These are phyloP conservation scores for Globisporangium paroecandrum DNA, from an alignment of 352 stramenopile species.

Conservation along the genomic window DNA sequence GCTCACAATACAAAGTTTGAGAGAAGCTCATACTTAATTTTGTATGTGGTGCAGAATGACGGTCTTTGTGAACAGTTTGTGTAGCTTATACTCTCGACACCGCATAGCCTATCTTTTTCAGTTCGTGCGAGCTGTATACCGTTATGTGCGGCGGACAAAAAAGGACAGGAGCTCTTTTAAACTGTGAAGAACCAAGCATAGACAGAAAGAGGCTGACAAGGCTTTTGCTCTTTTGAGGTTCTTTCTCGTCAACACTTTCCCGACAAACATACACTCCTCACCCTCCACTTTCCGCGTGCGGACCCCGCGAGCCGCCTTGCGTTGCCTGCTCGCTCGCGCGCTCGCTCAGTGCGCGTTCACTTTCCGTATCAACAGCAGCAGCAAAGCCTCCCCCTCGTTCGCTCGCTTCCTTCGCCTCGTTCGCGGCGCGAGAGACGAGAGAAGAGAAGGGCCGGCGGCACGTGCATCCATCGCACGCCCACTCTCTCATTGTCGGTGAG, in stretches of 20 bases:
- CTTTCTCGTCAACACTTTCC: background rate
- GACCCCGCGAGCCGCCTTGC: background rate
- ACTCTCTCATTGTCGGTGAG: background rate
- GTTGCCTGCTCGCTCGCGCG: background rate
- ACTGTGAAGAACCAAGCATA: no score
- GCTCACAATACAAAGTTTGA: no score
- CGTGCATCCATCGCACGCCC: background rate
- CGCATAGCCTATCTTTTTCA: no score
- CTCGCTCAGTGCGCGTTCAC: background rate
- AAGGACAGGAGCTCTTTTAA: no score
- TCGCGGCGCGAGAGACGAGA: background rate
- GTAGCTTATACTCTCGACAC: no score
- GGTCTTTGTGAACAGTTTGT: no score
- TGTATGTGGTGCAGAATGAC: no score
- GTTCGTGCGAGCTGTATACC: no score
- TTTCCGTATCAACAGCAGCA: constrained; percentile 8
- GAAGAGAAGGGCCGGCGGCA: background rate
- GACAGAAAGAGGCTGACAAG: no score
- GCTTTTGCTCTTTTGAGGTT: background rate
- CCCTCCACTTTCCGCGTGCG: background rate
- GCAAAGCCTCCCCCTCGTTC: constrained; percentile 3
- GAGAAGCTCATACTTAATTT: no score
- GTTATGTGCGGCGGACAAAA: no score
- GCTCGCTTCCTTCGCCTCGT: background rate
- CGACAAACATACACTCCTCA: background rate